Percentiles rank a stretch among this genome's conserved stretches.
Evolutionary conservation across 768 basidiomycete genomes (phyloP).

Genomic region (Lactarius akahatsu): DNA sequence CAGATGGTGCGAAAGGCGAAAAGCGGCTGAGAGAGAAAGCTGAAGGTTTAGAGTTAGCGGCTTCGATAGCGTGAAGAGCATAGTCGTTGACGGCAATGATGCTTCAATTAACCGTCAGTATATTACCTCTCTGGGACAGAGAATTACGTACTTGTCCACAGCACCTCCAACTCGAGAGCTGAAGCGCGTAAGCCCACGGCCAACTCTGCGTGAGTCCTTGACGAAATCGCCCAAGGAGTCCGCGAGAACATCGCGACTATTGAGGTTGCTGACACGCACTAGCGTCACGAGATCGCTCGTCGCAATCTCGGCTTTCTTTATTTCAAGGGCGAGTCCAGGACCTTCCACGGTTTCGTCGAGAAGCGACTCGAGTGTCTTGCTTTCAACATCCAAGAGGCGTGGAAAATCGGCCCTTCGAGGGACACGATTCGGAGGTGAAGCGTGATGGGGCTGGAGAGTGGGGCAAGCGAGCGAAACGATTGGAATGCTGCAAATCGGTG

Average conservation of each 20-base stretch:
- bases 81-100: slow-evolving; percentile 75
- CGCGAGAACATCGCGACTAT: slow-evolving; percentile 56
- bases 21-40: slow-evolving; percentile 31
- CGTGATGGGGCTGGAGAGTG: slow-evolving; percentile 21
- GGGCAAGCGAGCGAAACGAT: slow-evolving; percentile 51
- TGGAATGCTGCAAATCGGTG: slow-evolving; percentile 64
- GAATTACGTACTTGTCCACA: slow-evolving; percentile 60
- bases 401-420: slow-evolving; percentile 61
- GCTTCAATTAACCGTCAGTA: slow-evolving; percentile 37
- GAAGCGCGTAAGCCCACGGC: slow-evolving; percentile 59
- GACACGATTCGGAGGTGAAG: slow-evolving; percentile 4
- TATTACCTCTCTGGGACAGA: background rate
- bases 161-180: slow-evolving; percentile 68
- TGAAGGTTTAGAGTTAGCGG: slow-evolving; percentile 34
- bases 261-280: slow-evolving; percentile 62
- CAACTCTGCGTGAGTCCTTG: slow-evolving; percentile 58
- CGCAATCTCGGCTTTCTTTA: slow-evolving; percentile 78
- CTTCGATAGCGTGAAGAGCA: slow-evolving; percentile 58
- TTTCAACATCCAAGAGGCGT: slow-evolving; percentile 57
- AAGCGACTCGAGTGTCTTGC: slow-evolving; percentile 60
- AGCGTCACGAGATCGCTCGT: slow-evolving; percentile 64
- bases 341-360: slow-evolving; percentile 58
- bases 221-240: slow-evolving; percentile 54
- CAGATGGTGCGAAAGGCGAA: slow-evolving; percentile 38
- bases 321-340: slow-evolving; percentile 59